Base-by-base conservation (phyloP, 1,139 yeast genomes). In the Meyerozyma smithsonii region DNA sequence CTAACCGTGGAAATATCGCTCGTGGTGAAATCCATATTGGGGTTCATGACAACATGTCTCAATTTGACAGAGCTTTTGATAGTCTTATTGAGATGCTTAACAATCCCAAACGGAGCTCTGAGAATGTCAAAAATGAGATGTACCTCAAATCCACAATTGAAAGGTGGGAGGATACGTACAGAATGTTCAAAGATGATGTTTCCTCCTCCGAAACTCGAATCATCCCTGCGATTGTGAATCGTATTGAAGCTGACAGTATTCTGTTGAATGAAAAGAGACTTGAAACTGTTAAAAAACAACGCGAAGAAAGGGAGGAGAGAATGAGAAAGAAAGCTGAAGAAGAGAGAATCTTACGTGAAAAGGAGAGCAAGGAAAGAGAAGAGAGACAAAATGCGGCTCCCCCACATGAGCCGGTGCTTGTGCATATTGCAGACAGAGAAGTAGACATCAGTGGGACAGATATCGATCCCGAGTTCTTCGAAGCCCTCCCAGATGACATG, bases 401-500 rank as follows among this genome's bases (percentile, higher is more conserved):
- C 1, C 40, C 40, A 3, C 45, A 43, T 5, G 61, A 61, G 3
- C 94, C 95, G 0, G 70, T 85, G 0, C 74, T 74, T 66, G 90
- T 90, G 6, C 69, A 71, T 14, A 84, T 90, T 49, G 92, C 90
- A 17, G 95, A 86, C 28, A 65, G 83, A 26, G 82, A 81, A 42
- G 90, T 90, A 25, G 95, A 90, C 56, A 85, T 90, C 35, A 78
- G 94, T 40, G 94, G 90, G 0, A 82, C 96, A 3, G 97, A 88
- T 42, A 88, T 90, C 43, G 97, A 90, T 60, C 95, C 95, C 0
- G 94, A 85, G 50, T 90, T 89, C 56, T 72, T 90, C 47, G 86
- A 84, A 50, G 97, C 96, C 0, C 69, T 90, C 28, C 97, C 97
- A 0, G 96, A 86, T 37, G 95, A 87, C 40, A 85, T 90, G 85